Base-by-base conservation (phyloP, 192 early-diverging fungal species). In the Diversispora eburnea region DNA sequence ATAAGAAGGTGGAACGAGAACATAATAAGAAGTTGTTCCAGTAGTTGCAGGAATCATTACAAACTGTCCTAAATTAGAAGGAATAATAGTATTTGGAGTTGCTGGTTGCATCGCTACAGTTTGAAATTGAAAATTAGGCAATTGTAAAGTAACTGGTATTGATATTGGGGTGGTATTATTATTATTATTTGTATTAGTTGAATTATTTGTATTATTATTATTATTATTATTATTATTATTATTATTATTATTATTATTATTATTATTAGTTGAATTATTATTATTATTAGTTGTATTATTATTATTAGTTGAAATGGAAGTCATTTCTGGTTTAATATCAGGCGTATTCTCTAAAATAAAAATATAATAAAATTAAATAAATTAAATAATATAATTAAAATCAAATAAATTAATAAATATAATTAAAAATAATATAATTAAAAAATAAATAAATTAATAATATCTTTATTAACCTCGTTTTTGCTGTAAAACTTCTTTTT, bases 21-120 rank as follows among this genome's bases (percentile, higher is more conserved):
- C 3, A 57, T 70, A 55, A 41, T 57, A 54, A 20, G 54, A 9
- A 20, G n/a, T 45, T n/a, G 19, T 33, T 42, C 39, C 55, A 10
- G 51, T 41, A 54, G 8, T 54, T 19, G 39, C 52, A 20, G 68
- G 52, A 56, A 70, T 45, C 41, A 70, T 42, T 45, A 70, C 10
- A 70, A 66, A 66, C 48, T 66, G 41, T 13, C 43, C 64, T 47
- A 49, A 45, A 49, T 45, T 20, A 22, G 46, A 51, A 13, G 48
- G 41, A 3, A n/a, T 43, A n/a, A 42, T 19, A 52, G 42, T 12
- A 42, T 55, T 65, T 47, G 12, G 10, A 45, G 43, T 15, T n/a
- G 68, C 25, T 54, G 41, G 25, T 33, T 33, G 25, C 25, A 33
- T 33, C 25, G 25, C 68, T 47, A 20, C 9, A 45, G 45, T 47